Evolutionary conservation across 1,284 basidiomycete species (phyloP), one percentile per base, ranked within the genome.

Genomic region (Ceratobasidium sp.): DNA sequence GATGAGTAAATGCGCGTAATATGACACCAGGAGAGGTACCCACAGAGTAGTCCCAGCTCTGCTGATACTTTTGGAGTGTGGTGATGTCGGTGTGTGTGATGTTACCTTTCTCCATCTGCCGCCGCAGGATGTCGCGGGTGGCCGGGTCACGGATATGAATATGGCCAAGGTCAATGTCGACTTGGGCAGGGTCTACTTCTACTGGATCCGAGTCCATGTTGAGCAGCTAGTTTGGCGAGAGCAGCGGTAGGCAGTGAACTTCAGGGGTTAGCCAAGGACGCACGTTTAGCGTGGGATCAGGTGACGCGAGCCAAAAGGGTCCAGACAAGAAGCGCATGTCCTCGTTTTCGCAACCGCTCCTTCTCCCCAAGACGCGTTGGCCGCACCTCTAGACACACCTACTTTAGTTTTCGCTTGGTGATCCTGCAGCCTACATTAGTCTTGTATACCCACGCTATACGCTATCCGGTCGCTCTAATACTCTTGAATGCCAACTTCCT

Each of bases 31-130:
- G 78, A 39, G 22, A 88, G 86, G 16, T 85, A 80, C 2, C 87
- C 82, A 79, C 68, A 14, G 68, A 71, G 31, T 71, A 71, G 41
- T 71, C 54, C 68, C 68, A 71, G 29, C 54, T 71, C 51, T 58
- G 39, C 43, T 59, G 51, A 46, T 49, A 72, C 29, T 43, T 53
- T 37, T 51, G 56, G 8, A 72, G 49, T 43, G 58, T 61, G 19
- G 58, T 48, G 46, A 86, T 90, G 82, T 91, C 90, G 63, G 84
- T 84, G 31, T 78, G 79, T 8, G 86, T 84, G 69, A 92, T 81
- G 74, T 84, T 83, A 22, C 87, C 88, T 34, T 84, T 81, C 51
- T 90, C 87, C 56, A 87, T 83, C 78, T 91, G 87, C 56, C 89
- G 89, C 9, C 83, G 81, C 48, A 91, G 84, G 69, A 91, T 86